Percentiles rank a stretch among this genome's conserved stretches.
Evolutionary conservation across 768 basidiomycete genomes (phyloP).

Genomic region (Russula olivacea): DNA sequence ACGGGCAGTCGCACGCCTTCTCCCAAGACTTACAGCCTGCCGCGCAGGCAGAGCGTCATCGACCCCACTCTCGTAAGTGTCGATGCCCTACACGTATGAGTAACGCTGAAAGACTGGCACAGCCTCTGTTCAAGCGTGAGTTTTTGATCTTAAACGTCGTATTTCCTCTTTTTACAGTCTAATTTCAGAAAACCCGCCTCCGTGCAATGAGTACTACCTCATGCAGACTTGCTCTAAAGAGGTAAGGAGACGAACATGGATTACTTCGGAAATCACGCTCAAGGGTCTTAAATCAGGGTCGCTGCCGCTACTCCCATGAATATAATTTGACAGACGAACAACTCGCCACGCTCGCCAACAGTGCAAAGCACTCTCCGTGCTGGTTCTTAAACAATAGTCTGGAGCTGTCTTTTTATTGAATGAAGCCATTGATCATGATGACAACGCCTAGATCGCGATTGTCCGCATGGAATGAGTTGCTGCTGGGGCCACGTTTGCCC

Average conservation of each 20-base stretch:
- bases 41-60: constrained; percentile 10
- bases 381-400: constrained; percentile 76
- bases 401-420: constrained; percentile 12
- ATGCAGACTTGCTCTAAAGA: constrained; percentile 76
- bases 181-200: constrained; percentile 65
- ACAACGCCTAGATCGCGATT: constrained; percentile 48
- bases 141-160: neutral
- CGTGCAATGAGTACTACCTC: constrained; percentile 80
- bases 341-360: constrained; percentile 59
- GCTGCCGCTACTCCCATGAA: constrained; percentile 82
- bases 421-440: neutral
- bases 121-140: constrained; percentile 23
- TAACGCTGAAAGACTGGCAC: neutral
- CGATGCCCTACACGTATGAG: neutral
- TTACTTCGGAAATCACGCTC: neutral
- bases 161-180: constrained; percentile 14
- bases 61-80: constrained; percentile 37
- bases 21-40: neutral
- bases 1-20: neutral
- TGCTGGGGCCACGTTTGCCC: constrained; percentile 85
- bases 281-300: constrained; percentile 26
- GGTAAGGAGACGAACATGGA: constrained; percentile 25
- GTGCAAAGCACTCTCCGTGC: constrained; percentile 82
- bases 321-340: constrained; percentile 69
- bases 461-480: constrained; percentile 69